phyloP scores from a whole-genome alignment of 441 rosid genomes.

The Pelargonium cotyledonis region DNA sequence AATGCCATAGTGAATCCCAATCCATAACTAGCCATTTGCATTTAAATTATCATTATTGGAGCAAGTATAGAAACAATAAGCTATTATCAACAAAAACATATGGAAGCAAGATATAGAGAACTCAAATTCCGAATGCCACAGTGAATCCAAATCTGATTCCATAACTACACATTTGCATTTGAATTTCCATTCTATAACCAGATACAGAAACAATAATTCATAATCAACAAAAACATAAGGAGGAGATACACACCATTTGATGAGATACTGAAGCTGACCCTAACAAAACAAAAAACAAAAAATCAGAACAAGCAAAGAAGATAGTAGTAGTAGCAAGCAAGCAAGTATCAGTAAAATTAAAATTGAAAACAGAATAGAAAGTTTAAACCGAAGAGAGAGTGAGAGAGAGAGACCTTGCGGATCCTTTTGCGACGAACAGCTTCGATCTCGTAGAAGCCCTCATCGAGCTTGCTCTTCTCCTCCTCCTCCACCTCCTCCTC shows the following conservation, averaged over 20 bases:
- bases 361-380: neutral
- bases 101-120: neutral
- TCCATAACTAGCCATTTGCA: too few species aligned
- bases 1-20: neutral
- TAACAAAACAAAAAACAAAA: slow-evolving; percentile 15
- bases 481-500: slow-evolving; percentile 30
- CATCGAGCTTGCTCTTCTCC: slow-evolving; percentile 70
- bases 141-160: neutral
- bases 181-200: neutral
- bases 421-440: slow-evolving; percentile 87
- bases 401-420: slow-evolving; percentile 54
- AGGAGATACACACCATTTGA: slow-evolving; percentile 69
- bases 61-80: neutral
- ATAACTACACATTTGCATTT: neutral
- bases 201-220: neutral
- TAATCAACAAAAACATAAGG: neutral
- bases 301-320: slow-evolving; percentile 2
- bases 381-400: slow-evolving; percentile 14
- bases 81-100: neutral
- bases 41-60: too few species aligned
- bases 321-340: too few species aligned
- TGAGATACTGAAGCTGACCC: slow-evolving; percentile 95
- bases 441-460: slow-evolving; percentile 93
- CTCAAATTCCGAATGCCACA: neutral
- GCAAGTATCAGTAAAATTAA: neutral